phyloP scores from a whole-genome alignment of 441 rosid species.

The Populus hybrid region DNA sequence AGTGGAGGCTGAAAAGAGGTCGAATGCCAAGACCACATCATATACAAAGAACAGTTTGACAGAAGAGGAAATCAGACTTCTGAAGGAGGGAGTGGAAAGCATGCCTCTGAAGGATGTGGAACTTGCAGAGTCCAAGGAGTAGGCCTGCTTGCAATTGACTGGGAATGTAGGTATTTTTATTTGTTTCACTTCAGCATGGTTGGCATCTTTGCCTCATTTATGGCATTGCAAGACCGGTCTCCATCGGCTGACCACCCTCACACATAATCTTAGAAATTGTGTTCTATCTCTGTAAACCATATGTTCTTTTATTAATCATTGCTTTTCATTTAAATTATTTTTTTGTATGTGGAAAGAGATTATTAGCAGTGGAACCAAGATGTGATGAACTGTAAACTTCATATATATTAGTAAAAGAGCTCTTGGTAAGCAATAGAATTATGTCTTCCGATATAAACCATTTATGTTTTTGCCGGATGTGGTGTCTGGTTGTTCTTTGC shows the following conservation, averaged over 20 bases:
- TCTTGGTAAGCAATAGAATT: constrained; percentile 9
- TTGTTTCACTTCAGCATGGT: constrained; percentile 2
- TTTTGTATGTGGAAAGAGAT: constrained; percentile 20
- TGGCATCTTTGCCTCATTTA: constrained; percentile 11
- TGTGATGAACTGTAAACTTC: constrained; percentile 8
- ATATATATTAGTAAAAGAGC: neutral
- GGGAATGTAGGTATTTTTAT: constrained; percentile 12
- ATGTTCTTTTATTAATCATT: constrained; percentile 17
- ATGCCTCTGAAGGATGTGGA: constrained; percentile 59
- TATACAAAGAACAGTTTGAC: constrained; percentile 57
- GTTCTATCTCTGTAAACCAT: constrained; percentile 7
- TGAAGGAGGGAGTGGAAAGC: constrained; percentile 70
- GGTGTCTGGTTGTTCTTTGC: neutral
- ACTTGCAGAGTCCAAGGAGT: constrained; percentile 61
- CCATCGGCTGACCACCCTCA: constrained; percentile 6
- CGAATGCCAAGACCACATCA: constrained; percentile 33
- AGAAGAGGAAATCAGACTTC: constrained; percentile 78
- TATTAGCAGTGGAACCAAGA: constrained; percentile 1
- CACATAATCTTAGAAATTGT: constrained; percentile 14
- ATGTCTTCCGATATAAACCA: neutral
- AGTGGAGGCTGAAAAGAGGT: constrained; percentile 56
- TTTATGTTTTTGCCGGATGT: neutral
- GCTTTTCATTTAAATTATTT: constrained; percentile 14
- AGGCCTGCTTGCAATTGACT: constrained; percentile 10
- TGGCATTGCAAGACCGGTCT: constrained; percentile 16